Evolutionary conservation across 441 rosid species (phyloP).

Genomic region (Eutrema salsugineum): DNA sequence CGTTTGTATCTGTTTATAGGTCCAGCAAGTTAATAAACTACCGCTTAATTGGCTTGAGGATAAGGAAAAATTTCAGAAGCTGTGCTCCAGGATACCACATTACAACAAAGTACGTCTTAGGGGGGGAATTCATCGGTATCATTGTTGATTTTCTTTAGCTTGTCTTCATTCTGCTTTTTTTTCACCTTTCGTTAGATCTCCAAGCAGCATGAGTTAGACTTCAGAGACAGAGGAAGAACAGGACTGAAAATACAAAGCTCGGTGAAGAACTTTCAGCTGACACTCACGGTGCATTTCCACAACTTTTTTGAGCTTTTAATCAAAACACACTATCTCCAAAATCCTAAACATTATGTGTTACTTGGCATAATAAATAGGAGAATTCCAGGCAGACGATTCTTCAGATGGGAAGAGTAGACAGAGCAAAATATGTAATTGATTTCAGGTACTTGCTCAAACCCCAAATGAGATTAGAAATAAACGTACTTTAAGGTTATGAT

Average conservation of each 20-base stretch:
- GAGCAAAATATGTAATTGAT: constrained; percentile 68
- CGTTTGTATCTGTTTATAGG: constrained; percentile 32
- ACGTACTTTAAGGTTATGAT: neutral
- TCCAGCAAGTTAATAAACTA: constrained; percentile 58
- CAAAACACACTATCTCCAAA: neutral
- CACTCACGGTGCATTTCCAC: constrained; percentile 50
- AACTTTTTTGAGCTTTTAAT: neutral
- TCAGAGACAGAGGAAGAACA: constrained; percentile 78
- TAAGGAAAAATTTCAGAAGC: constrained; percentile 59
- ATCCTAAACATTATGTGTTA: neutral
- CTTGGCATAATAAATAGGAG: constrained; percentile 37
- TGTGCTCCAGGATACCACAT: constrained; percentile 65
- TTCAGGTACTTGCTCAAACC: constrained; percentile 55
- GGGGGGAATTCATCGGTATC: neutral
- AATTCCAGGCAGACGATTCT: constrained; percentile 69
- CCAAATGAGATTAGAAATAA: neutral
- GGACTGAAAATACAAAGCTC: constrained; percentile 71
- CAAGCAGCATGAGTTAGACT: constrained; percentile 77
- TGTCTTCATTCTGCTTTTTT: neutral
- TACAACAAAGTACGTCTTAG: constrained; percentile 59
- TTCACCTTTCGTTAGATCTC: constrained; percentile 37
- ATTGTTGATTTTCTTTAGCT: neutral
- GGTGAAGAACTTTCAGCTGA: constrained; percentile 88
- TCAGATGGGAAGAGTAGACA: constrained; percentile 85
- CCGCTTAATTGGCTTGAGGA: constrained; percentile 65